phyloP scores from a whole-genome alignment of 345 rosid genomes.

The Gossypium mustelinum region DNA sequence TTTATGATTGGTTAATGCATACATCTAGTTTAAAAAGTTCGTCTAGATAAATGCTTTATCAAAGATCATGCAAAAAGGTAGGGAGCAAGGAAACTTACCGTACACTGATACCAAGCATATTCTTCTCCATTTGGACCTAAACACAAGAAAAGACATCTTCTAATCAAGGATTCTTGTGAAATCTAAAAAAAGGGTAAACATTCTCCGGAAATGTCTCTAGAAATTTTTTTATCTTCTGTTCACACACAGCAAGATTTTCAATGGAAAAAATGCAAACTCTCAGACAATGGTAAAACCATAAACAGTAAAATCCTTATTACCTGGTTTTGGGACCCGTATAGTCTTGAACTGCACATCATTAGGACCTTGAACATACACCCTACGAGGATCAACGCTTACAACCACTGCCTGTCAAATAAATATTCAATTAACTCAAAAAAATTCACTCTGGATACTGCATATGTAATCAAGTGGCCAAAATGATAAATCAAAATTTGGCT shows the following conservation, averaged over 20 bases:
- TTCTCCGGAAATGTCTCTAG: background rate
- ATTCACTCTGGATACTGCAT: background rate
- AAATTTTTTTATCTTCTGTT: background rate
- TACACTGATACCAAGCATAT: slow-evolving; percentile 98
- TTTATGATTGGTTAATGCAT: background rate
- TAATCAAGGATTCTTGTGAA: slow-evolving; percentile 1
- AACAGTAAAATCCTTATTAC: slow-evolving; percentile 29
- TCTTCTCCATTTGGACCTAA: slow-evolving; percentile 90
- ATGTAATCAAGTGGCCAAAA: background rate
- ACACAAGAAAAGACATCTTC: slow-evolving; percentile 13
- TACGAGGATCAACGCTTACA: slow-evolving; percentile 93
- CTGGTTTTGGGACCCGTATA: slow-evolving; percentile 57
- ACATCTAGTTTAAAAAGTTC: background rate
- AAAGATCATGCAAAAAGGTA: slow-evolving; percentile 1
- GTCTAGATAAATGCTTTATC: background rate
- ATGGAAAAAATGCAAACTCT: background rate
- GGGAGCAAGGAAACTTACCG: slow-evolving; percentile 45
- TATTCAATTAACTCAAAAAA: slow-evolving; percentile 1
- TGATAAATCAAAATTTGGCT: background rate
- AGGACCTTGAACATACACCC: slow-evolving; percentile 69
- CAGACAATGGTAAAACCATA: slow-evolving; percentile 1
- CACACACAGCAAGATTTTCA: background rate
- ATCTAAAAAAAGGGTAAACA: background rate
- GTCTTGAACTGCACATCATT: slow-evolving; percentile 70
- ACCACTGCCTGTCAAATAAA: slow-evolving; percentile 79